phyloP scores from a whole-genome alignment of 164 flowering plant genomes.

The Tetrastigma voinierianum region DNA sequence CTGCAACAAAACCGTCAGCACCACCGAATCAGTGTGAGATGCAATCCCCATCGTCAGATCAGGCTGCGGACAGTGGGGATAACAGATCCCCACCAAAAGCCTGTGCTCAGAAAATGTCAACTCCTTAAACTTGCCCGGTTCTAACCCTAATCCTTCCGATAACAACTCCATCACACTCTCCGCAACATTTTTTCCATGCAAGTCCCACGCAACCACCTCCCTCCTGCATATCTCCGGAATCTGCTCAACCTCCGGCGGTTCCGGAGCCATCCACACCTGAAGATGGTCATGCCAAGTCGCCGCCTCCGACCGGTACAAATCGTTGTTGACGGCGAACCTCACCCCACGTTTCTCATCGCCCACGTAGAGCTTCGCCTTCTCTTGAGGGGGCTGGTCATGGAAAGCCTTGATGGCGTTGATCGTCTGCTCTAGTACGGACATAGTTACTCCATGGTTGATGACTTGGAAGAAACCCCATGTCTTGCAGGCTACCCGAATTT shows the following conservation, averaged over 20 bases:
- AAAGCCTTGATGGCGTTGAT: slow-evolving; percentile 12
- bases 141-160: slow-evolving; percentile 30
- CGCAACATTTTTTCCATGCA: slow-evolving; percentile 13
- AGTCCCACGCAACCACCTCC: slow-evolving; percentile 8
- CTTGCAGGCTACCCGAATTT: slow-evolving; percentile 8
- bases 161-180: slow-evolving; percentile 14
- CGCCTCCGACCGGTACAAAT: slow-evolving; percentile 7
- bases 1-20: slow-evolving; percentile 31
- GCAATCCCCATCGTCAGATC: slow-evolving; percentile 25
- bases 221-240: slow-evolving; percentile 14
- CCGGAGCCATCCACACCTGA: slow-evolving; percentile 9
- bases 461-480: slow-evolving; percentile 26
- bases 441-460: slow-evolving; percentile 20
- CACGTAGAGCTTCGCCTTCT: slow-evolving; percentile 14
- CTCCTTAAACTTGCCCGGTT: slow-evolving; percentile 9
- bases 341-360: slow-evolving; percentile 10
- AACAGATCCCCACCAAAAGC: slow-evolving; percentile 15
- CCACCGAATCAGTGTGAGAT: slow-evolving; percentile 19
- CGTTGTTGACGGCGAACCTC: slow-evolving; percentile 11
- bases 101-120: slow-evolving; percentile 20
- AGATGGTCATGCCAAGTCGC: slow-evolving; percentile 31
- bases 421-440: slow-evolving; percentile 12
- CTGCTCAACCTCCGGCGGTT: neutral
- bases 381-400: slow-evolving; percentile 15
- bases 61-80: slow-evolving; percentile 34